Conservation (phyloP, 2,329 filamentous ascomycete genomes). For the Moelleriella libera region DNA sequence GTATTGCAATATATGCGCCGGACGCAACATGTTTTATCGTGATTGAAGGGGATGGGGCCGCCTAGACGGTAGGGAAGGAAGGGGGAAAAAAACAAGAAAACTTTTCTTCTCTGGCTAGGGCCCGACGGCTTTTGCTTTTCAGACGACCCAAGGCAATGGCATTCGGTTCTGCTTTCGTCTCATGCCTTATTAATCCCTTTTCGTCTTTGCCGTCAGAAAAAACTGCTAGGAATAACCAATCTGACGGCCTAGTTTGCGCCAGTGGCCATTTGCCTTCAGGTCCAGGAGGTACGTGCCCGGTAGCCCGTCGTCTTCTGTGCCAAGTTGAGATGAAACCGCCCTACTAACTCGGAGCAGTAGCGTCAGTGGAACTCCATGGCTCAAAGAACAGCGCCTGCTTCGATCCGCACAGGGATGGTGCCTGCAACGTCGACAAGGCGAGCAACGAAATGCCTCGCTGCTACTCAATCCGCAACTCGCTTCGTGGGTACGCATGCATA, state of each 20-base stretch:
- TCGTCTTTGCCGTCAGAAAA: background rate
- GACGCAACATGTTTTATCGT: background rate
- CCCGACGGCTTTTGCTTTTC: background rate
- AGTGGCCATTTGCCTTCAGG: background rate
- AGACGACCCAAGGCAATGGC: background rate
- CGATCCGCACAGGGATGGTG: constrained; percentile 6
- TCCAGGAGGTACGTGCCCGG: constrained; percentile 1
- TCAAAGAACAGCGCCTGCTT: constrained; percentile 1
- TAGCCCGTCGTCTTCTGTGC: background rate
- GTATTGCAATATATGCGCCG: background rate
- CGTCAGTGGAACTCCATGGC: background rate
- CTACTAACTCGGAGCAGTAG: background rate
- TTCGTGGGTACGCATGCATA: background rate
- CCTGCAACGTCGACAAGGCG: background rate
- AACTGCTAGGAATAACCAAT: background rate
- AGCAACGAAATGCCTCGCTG: background rate
- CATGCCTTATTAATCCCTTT: background rate
- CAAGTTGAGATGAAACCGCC: constrained; percentile 7
- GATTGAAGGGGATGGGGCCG: background rate
- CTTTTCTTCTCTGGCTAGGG: no score
- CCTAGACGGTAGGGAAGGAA: no score
- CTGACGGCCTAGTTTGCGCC: no score
- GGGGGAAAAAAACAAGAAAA: no score
- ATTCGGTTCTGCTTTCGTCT: background rate
- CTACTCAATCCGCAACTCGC: background rate